Evolutionary conservation across 1,139 yeast genomes (phyloP).

Genomic region (Geotrichum bryndzae): DNA sequence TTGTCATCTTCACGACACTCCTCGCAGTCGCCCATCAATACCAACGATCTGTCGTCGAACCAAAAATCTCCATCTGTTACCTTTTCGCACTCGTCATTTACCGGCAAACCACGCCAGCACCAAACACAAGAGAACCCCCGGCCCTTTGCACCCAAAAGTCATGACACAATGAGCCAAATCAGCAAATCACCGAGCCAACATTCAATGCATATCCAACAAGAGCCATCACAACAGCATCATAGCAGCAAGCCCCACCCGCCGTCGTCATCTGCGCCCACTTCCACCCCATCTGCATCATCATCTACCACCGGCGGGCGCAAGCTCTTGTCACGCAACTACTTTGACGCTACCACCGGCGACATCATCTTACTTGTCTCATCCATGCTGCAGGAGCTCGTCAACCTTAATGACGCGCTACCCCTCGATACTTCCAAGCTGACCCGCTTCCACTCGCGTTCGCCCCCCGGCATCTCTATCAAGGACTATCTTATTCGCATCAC

Average conservation of each 20-base stretch:
- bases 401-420: constrained; percentile 56
- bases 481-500: constrained; percentile 73
- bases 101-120: background rate
- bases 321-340: constrained; percentile 52
- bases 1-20: background rate
- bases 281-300: background rate
- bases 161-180: background rate
- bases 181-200: background rate
- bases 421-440: constrained; percentile 51
- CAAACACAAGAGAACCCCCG: background rate
- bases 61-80: background rate
- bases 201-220: background rate
- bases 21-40: constrained; percentile 4
- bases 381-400: constrained; percentile 69
- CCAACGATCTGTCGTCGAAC: constrained; percentile 3
- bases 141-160: background rate
- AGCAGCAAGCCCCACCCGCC: background rate
- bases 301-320: constrained; percentile 17
- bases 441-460: constrained; percentile 86
- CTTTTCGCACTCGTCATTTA: background rate
- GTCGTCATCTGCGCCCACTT: background rate
- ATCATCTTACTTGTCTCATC: constrained; percentile 66
- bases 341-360: constrained; percentile 63
- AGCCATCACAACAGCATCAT: background rate
- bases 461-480: constrained; percentile 77